phyloP scores from a whole-genome alignment of 2,329 filamentous ascomycete genomes.

The Diplodia seriata region DNA sequence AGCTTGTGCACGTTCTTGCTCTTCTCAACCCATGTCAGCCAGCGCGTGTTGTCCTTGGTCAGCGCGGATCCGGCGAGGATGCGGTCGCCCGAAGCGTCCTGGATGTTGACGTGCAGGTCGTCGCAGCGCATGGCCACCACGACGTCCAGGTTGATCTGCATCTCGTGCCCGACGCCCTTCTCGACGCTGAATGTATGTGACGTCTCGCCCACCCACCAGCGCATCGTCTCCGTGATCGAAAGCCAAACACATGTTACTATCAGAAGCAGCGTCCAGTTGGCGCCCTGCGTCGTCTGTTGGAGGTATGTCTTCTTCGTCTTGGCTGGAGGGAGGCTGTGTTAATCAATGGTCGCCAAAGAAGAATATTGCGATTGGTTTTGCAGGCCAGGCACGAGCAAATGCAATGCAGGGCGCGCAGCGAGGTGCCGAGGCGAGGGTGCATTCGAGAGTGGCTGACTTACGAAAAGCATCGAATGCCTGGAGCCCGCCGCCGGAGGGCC shows the following conservation, averaged over 20 bases:
- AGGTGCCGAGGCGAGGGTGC: neutral
- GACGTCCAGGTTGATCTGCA: conserved; percentile 96
- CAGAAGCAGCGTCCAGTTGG: conserved; percentile 91
- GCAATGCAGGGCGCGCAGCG: conserved; percentile 8
- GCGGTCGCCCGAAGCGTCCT: conserved; percentile 91
- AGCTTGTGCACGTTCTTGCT: conserved; percentile 64
- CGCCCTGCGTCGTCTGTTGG: conserved; percentile 81
- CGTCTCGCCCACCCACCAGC: conserved; percentile 86
- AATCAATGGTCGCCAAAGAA: neutral
- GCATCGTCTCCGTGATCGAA: conserved; percentile 75
- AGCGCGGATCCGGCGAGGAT: conserved; percentile 82
- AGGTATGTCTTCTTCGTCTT: conserved; percentile 97
- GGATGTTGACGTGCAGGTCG: conserved; percentile 94
- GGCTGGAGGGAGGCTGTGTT: conserved; percentile 60
- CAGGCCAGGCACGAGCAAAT: neutral
- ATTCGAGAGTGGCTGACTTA: conserved; percentile 57
- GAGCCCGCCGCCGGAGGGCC: conserved; percentile 63
- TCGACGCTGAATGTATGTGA: conserved; percentile 92
- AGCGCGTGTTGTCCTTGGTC: conserved; percentile 77
- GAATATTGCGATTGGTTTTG: neutral
- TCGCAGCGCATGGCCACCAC: conserved; percentile 87
- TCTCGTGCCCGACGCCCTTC: conserved; percentile 81
- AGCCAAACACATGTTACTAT: conserved; percentile 76
- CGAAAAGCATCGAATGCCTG: conserved; percentile 97
- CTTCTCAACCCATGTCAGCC: conserved; percentile 78